Evolutionary conservation across 192 early-diverging fungal genomes (phyloP).

Genomic region (Backusella circina): DNA sequence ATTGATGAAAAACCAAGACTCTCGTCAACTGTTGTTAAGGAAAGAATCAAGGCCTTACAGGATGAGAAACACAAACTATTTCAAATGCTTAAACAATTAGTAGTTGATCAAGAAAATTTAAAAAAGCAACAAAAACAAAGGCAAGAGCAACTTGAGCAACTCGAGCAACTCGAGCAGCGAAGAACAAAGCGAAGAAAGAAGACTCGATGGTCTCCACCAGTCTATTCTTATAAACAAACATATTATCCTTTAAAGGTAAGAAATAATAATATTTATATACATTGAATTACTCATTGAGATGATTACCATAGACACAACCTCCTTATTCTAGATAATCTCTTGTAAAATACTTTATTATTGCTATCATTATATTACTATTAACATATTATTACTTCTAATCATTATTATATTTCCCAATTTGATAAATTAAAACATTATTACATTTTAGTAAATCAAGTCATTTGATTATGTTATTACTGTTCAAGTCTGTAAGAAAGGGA

Average conservation of each 20-base stretch:
- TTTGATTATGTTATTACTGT: no score
- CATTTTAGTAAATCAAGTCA: no score
- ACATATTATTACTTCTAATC: not conserved
- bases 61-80: slow-evolving; percentile 18
- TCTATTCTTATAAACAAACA: not conserved
- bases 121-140: not conserved
- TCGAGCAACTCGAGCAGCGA: not conserved
- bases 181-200: not conserved
- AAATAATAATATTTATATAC: no score
- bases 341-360: not conserved
- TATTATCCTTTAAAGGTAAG: slow-evolving; percentile 1
- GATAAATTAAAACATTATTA: no score
- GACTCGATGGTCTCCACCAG: not conserved
- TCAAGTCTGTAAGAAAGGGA: no score
- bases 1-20: slow-evolving; percentile 4
- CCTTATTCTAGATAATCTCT: not conserved
- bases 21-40: not conserved
- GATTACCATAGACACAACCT: not conserved
- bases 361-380: not conserved
- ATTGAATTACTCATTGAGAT: no score
- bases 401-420: not conserved
- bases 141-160: not conserved
- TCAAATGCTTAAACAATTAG: slow-evolving; percentile 11
- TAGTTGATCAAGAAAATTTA: not conserved
- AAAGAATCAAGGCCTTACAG: not conserved